phyloP scores from a whole-genome alignment of 2,329 filamentous ascomycete species.

The Venturia effusa region DNA sequence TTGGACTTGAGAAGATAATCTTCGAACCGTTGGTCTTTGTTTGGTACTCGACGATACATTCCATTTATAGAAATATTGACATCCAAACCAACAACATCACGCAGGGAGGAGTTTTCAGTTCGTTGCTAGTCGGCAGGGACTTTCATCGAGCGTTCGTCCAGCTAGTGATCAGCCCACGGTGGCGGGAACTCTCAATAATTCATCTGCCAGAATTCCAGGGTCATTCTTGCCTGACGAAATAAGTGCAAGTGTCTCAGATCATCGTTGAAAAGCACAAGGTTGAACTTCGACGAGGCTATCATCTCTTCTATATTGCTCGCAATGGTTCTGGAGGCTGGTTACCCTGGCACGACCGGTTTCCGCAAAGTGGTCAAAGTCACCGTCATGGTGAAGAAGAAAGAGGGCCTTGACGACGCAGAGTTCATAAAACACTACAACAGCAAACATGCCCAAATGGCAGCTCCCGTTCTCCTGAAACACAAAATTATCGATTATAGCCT shows the following conservation, averaged over 20 bases:
- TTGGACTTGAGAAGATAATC: too few relatives aligned
- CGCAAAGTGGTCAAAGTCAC: conserved; percentile 37
- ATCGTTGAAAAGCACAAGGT: too few relatives aligned
- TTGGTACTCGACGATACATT: too few relatives aligned
- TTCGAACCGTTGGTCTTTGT: not conserved
- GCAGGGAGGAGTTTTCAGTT: too few relatives aligned
- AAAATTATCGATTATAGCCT: conserved; percentile 35
- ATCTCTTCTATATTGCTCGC: not conserved
- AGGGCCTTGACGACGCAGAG: conserved; percentile 32
- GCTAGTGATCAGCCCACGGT: not conserved
- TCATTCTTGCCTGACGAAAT: not conserved
- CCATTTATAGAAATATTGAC: not conserved
- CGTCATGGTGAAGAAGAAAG: conserved; percentile 36
- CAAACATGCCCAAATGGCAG: conserved; percentile 33
- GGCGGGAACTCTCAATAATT: not conserved
- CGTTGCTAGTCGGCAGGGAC: too few relatives aligned
- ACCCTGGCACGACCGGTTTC: conserved; percentile 33
- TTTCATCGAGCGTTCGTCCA: too few relatives aligned
- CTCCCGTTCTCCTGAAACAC: conserved; percentile 32
- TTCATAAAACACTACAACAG: conserved; percentile 37
- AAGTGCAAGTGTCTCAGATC: too few relatives aligned
- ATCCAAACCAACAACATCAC: not conserved
- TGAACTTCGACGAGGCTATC: too few relatives aligned
- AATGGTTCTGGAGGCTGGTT: conserved; percentile 34
- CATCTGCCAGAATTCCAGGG: not conserved